Conservation (phyloP, 768 basidiomycete genomes). For the Lentinula detonsa region DNA sequence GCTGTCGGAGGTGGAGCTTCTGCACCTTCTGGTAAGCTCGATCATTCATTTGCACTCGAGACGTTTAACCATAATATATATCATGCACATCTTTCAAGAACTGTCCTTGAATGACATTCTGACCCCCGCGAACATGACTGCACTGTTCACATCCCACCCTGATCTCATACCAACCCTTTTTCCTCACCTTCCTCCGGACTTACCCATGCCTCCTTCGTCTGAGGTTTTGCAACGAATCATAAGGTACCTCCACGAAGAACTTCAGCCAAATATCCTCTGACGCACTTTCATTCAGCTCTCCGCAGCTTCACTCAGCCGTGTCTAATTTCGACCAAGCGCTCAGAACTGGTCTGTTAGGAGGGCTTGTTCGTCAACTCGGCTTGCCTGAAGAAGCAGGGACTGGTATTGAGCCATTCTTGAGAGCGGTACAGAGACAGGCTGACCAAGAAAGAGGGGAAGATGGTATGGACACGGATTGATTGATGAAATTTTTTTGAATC, state of each 20-base stretch:
- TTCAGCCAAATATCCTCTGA: neutral
- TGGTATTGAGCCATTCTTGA: slow-evolving; percentile 72
- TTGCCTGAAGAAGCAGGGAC: slow-evolving; percentile 81
- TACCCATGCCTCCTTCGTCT: slow-evolving; percentile 60
- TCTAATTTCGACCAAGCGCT: slow-evolving; percentile 80
- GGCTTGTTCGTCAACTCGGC: slow-evolving; percentile 71
- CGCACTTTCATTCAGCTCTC: slow-evolving; percentile 37
- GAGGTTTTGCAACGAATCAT: slow-evolving; percentile 73
- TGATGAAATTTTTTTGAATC: no score
- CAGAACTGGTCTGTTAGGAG: slow-evolving; percentile 71
- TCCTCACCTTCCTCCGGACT: slow-evolving; percentile 77
- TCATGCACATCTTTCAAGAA: slow-evolving; percentile 28
- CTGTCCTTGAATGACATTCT: slow-evolving; percentile 70
- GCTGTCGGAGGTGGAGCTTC: slow-evolving; percentile 26
- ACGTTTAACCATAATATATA: neutral
- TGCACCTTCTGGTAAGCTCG: slow-evolving; percentile 26
- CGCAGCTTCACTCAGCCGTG: slow-evolving; percentile 79
- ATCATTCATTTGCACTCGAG: neutral
- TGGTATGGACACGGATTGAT: slow-evolving; percentile 77
- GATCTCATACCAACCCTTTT: slow-evolving; percentile 64
- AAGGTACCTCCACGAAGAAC: slow-evolving; percentile 27
- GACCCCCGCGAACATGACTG: slow-evolving; percentile 63
- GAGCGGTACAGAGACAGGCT: slow-evolving; percentile 74
- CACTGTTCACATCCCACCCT: slow-evolving; percentile 67
- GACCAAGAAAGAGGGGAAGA: slow-evolving; percentile 43